Conservation (phyloP, 345 rosid species). For the Kernera saxatilis region DNA sequence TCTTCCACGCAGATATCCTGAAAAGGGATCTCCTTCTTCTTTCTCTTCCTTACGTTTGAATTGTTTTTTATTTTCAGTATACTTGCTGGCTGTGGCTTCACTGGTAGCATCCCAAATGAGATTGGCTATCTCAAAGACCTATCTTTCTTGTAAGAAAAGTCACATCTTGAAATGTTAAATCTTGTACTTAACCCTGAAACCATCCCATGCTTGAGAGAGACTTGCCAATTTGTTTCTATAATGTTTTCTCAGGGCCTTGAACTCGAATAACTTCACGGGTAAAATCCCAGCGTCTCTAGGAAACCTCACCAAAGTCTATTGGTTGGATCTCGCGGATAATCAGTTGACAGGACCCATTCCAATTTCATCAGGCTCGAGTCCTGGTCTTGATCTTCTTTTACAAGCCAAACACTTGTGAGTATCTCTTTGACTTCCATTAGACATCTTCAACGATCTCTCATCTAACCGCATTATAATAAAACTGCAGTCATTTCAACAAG, state of each 20-base stretch:
- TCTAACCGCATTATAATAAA: too few relatives aligned
- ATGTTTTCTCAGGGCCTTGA: conserved; percentile 66
- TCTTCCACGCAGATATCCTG: not conserved
- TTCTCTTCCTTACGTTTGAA: not conserved
- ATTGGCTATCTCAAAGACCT: conserved; percentile 71
- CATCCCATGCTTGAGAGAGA: too few relatives aligned
- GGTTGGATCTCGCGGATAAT: conserved; percentile 91
- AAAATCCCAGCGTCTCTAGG: conserved; percentile 75
- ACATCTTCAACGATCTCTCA: not conserved
- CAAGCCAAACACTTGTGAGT: conserved; percentile 90
- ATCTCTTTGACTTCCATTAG: not conserved
- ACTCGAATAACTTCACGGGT: conserved; percentile 86
- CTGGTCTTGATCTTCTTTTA: conserved; percentile 74
- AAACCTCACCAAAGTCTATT: conserved; percentile 66
- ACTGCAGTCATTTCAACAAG: conserved; percentile 86
- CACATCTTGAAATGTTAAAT: not conserved
- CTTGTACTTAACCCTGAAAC: not conserved
- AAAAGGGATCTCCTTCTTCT: not conserved
- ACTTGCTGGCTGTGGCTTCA: conserved; percentile 83
- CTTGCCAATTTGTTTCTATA: not conserved
- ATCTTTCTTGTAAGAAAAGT: conserved; percentile 71
- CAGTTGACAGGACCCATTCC: conserved; percentile 77
- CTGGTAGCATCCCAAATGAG: conserved; percentile 75
- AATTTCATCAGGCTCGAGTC: conserved; percentile 44
- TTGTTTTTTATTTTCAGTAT: conserved; percentile 46